Conservation (phyloP, 2,329 filamentous ascomycete genomes). For the Curvularia spicifera region DNA sequence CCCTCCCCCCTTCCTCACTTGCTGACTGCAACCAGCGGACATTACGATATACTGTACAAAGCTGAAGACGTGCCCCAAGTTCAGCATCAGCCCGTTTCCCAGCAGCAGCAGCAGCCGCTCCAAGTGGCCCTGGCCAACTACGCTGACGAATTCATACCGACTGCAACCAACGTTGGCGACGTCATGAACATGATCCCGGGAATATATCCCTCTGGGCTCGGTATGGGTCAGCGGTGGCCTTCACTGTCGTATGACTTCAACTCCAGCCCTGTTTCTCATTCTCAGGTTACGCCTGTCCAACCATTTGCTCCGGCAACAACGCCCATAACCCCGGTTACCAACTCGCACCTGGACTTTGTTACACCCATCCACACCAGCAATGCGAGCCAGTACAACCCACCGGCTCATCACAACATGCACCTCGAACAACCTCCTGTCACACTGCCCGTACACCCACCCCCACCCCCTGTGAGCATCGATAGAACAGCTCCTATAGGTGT, state of each 20-base stretch:
- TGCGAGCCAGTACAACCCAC: conserved; percentile 34
- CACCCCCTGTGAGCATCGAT: conserved; percentile 40
- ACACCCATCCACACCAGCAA: conserved; percentile 38
- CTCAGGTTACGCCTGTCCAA: conserved; percentile 43
- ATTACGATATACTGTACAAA: conserved; percentile 94
- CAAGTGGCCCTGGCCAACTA: conserved; percentile 48
- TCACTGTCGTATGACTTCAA: conserved; percentile 47
- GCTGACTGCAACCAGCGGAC: conserved; percentile 63
- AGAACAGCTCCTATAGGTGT: conserved; percentile 36
- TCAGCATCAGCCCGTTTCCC: conserved; percentile 33
- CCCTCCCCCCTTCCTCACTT: neutral
- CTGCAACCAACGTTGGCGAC: conserved; percentile 41
- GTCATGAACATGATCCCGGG: conserved; percentile 54
- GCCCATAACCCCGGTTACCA: conserved; percentile 36
- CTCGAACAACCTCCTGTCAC: conserved; percentile 43
- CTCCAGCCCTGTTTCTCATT: conserved; percentile 39
- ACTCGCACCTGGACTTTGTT: conserved; percentile 44
- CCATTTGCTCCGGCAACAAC: conserved; percentile 41
- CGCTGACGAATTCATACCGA: conserved; percentile 51
- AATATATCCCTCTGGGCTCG: conserved; percentile 49
- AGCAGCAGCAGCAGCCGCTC: conserved; percentile 35
- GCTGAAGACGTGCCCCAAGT: conserved; percentile 57
- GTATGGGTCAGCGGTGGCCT: conserved; percentile 42
- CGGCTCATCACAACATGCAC: conserved; percentile 40
- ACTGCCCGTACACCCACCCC: conserved; percentile 42